A percentile compares a stretch with the other conserved stretches of the same genome.
These are phyloP conservation scores for Globisporangium ultimum DNA, from an alignment of 352 stramenopile genomes.

Conservation along the genomic window DNA sequence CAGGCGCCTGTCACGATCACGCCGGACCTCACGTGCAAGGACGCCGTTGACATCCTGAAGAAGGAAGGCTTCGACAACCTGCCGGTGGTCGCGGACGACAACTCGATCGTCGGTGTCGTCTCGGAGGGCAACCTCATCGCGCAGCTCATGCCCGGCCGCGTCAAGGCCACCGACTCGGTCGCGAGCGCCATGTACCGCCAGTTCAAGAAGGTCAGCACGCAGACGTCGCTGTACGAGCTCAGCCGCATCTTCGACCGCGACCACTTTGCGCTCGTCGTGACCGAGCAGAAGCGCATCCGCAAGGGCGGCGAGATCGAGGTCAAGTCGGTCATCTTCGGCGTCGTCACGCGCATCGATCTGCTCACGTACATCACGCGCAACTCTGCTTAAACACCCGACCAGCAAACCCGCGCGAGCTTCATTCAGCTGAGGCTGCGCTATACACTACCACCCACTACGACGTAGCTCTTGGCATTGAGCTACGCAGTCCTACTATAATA, in stretches of 20 bases:
- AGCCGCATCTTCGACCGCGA: conserved; percentile 95
- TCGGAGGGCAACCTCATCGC: conserved; percentile 95
- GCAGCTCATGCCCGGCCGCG: conserved; percentile 84
- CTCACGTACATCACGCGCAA: conserved; percentile 91
- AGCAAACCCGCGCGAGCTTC: background rate
- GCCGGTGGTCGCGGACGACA: conserved; percentile 66
- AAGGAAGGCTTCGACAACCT: conserved; percentile 86
- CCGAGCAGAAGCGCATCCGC: conserved; percentile 26
- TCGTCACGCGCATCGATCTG: conserved; percentile 95
- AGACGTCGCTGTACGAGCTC: conserved; percentile 86
- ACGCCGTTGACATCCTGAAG: conserved; percentile 92
- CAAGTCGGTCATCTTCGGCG: conserved; percentile 73
- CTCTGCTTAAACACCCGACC: background rate
- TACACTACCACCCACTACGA: conserved; percentile 9
- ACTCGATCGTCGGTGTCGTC: conserved; percentile 89
- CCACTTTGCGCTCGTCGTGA: conserved; percentile 91
- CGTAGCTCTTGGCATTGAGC: background rate
- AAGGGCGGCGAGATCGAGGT: conserved; percentile 48
- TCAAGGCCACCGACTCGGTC: conserved; percentile 80
- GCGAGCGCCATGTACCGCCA: conserved; percentile 91
- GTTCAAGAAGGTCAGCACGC: conserved; percentile 90
- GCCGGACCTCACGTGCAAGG: conserved; percentile 81
- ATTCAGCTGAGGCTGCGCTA: background rate
- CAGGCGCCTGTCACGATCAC: conserved; percentile 86
- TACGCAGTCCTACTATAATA: conserved; percentile 8